Conservation (phyloP, 495 filamentous ascomycete genomes). For the Neurospora intermedia region DNA sequence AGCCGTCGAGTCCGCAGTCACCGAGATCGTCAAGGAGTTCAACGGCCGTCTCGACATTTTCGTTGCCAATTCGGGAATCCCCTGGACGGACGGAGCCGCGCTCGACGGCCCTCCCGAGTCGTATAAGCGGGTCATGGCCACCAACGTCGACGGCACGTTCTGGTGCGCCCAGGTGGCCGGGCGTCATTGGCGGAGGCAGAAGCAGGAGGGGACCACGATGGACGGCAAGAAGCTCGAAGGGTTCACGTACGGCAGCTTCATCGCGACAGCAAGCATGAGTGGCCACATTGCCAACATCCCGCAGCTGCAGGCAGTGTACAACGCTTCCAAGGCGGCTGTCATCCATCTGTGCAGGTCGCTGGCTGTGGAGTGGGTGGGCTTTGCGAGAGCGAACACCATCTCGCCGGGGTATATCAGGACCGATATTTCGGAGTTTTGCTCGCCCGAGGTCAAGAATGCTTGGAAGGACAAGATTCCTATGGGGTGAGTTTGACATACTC, state of each 20-base stretch:
- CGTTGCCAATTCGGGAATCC: conserved; percentile 69
- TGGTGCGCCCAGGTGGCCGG: conserved; percentile 75
- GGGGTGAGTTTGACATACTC: conserved; percentile 39
- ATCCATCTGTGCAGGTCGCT: conserved; percentile 78
- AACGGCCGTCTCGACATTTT: conserved; percentile 68
- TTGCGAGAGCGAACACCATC: conserved; percentile 71
- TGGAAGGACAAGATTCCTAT: conserved; percentile 79
- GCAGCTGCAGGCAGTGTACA: conserved; percentile 78
- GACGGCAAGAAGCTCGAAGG: conserved; percentile 57
- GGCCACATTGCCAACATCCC: conserved; percentile 84
- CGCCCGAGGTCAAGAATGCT: conserved; percentile 57
- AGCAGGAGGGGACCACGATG: conserved; percentile 52
- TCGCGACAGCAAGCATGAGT: conserved; percentile 72
- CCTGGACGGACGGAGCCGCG: conserved; percentile 59
- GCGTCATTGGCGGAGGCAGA: conserved; percentile 48
- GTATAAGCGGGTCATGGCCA: conserved; percentile 58
- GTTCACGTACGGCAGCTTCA: conserved; percentile 61
- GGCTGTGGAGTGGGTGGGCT: conserved; percentile 79
- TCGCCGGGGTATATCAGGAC: conserved; percentile 85
- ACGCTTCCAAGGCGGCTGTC: conserved; percentile 76
- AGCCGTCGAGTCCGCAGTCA: conserved; percentile 45
- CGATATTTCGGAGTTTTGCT: conserved; percentile 67
- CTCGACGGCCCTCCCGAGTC: conserved; percentile 54
- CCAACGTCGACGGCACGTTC: conserved; percentile 73
- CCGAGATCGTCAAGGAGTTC: conserved; percentile 55